Conservation (phyloP, 2,329 filamentous ascomycete genomes). For the Cladophialophora immunda region DNA sequence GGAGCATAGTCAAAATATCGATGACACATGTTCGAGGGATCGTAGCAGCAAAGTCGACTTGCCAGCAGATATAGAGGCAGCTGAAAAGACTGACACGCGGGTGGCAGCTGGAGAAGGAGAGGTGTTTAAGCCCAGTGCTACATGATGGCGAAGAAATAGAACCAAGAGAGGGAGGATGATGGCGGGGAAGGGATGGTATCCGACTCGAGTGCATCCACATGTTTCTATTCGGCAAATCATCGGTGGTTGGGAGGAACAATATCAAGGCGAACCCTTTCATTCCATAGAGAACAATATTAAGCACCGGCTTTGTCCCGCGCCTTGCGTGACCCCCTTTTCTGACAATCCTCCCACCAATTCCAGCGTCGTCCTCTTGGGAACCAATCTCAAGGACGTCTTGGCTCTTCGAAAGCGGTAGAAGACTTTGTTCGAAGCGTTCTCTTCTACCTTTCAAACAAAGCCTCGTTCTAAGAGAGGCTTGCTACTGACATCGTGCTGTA, state of each 20-base stretch:
- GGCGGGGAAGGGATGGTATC: too few relatives aligned
- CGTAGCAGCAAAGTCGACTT: too few relatives aligned
- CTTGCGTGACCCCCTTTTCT: not conserved
- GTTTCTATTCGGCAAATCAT: conserved; percentile 5
- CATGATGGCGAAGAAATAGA: too few relatives aligned
- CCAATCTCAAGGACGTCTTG: not conserved
- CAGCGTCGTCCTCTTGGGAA: not conserved
- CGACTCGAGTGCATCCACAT: too few relatives aligned
- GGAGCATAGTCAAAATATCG: too few relatives aligned
- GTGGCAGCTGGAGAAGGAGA: too few relatives aligned
- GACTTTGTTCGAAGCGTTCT: conserved; percentile 15
- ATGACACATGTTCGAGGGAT: too few relatives aligned
- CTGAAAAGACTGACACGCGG: too few relatives aligned
- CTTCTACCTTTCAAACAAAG: conserved; percentile 7
- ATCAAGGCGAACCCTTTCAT: not conserved
- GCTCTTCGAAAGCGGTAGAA: conserved; percentile 14
- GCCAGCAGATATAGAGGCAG: too few relatives aligned
- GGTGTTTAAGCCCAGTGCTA: too few relatives aligned
- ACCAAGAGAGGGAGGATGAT: too few relatives aligned
- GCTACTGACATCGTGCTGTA: not conserved
- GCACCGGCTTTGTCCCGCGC: not conserved
- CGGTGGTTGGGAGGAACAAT: not conserved
- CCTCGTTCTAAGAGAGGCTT: not conserved
- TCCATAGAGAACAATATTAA: conserved; percentile 19
- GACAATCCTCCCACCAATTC: not conserved